Base-by-base conservation (phyloP, 1,284 basidiomycete genomes). In the Boletellus dicymbophilus region DNA sequence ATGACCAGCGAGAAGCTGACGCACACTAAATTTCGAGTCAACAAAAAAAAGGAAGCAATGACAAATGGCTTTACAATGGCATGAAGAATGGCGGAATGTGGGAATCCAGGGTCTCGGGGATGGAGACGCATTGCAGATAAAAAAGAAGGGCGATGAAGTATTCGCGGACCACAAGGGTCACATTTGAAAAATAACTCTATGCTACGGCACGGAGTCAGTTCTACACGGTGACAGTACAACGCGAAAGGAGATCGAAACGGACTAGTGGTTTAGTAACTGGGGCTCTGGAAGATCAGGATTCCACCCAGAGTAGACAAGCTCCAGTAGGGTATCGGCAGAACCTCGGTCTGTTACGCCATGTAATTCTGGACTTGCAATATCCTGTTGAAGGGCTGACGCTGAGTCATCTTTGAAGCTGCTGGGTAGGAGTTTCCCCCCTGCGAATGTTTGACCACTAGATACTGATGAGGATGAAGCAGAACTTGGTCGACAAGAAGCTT, bases 151-250 rank as follows among this genome's bases (percentile, higher is more conserved):
- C 79, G 76, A 59, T 93, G 89, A 38, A 93, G 72, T 43, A 93
- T 81, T 45, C 86, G 80, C 18, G 89, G 87, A 48, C 87, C 84
- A 60, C 89, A 91, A 44, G 90, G 88, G 67, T 92, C 90, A 60
- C 85, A 88, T 61, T 82, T 81, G 66, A 93, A 92, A 69, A 90
- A 93, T 13, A 87, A 72, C 31, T 90, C 86, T 60, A 93, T 81
- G 55, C 90, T 92, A 54, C 51, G 48, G 25, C 46, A 25, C 42
- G 25, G 28, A 49, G 49, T 50, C 37, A 50, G 47, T 44, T 18
- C 39, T 20, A 33, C 21, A 42, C n/a, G n/a, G n/a, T n/a, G n/a
- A 11, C 4, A 16, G 31, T 36, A 31, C 21, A 46, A 40, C 28
- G 54, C 26, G n/a, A 25, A 33, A 49, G 27, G 57, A 54, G 25